Base-by-base conservation (phyloP, 345 rosid species). In the Brassica cretica region DNA sequence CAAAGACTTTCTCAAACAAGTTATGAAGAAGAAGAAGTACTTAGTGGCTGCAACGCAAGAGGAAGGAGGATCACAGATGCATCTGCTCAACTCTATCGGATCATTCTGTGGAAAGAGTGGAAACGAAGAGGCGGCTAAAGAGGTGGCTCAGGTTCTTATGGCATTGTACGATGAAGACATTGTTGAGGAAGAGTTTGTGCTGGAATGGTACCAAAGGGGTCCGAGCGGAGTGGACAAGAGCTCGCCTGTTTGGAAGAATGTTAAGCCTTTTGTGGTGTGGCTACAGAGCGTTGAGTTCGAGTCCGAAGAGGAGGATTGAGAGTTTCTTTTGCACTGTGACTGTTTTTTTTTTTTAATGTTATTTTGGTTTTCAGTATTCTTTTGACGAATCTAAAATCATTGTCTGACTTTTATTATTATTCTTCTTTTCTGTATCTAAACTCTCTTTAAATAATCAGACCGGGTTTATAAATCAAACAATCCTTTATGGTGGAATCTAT, bases 151-250 rank as follows among this genome's bases (percentile, higher is more conserved):
- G 78, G 85, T 87, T 77, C 80, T 94, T 39, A 94, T 92, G 65
- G 81, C 76, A 2, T 72, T 92, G 63, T 94, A 94, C 15, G 97
- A 94, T 24, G 15, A 56, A 39, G 97, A 94, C 71, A 80, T 94
- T 6, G 60, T 94, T 78, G 97, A 94, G 72, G 98, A 94, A 76
- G 96, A 87, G 75, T 67, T 70, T 25, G 87, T 94, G 10, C 11
- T 94, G 30, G 78, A 86, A 64, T 94, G 98, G 98, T 92, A 86
- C 80, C 21, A 79, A 61, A 67, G 86, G 66, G 98, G 97, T 46
- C 15, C 86, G 12, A 70, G 14, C 4, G 89, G 93, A 29, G 82
- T 29, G 53, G 85, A 82, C 44, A 89, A 86, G 73, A 41, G 51
- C 51, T 41, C n/a, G n/a, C 51, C 4, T 10, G 51, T 41, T 41